Conservation (phyloP, 2,329 filamentous ascomycete genomes). For the Domatiomyces globalis region DNA sequence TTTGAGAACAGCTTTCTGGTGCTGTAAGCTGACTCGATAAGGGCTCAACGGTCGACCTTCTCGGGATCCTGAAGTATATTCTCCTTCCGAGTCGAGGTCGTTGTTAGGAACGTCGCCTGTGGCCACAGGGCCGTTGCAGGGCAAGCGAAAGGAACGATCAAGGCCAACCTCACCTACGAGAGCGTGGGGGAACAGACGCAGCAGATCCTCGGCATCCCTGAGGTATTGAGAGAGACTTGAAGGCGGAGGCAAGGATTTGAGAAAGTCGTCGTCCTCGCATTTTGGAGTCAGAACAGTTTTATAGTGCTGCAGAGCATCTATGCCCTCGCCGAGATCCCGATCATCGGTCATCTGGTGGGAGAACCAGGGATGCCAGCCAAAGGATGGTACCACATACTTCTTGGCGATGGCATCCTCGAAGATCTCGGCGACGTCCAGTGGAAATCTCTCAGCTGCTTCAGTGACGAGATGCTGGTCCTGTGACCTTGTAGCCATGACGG, state of each 20-base stretch:
- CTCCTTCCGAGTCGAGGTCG: constrained; percentile 7
- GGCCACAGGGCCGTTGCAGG: constrained; percentile 33
- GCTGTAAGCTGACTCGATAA: constrained; percentile 41
- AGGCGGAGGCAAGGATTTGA: constrained; percentile 40
- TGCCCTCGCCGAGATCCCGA: constrained; percentile 8
- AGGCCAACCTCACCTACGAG: constrained; percentile 50
- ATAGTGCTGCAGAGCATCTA: constrained; percentile 37
- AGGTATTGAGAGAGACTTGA: constrained; percentile 40
- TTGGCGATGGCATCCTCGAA: constrained; percentile 11
- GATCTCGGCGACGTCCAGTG: constrained; percentile 1
- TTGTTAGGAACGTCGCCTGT: constrained; percentile 23
- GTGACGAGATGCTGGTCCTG: constrained; percentile 48
- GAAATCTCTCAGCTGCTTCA: constrained; percentile 29
- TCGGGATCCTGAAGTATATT: constrained; percentile 44
- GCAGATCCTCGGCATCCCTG: constrained; percentile 32
- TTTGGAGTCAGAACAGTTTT: constrained; percentile 36
- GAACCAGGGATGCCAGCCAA: constrained; percentile 58
- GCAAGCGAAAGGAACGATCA: constrained; percentile 48
- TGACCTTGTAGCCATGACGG: constrained; percentile 48
- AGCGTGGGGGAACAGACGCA: constrained; percentile 39
- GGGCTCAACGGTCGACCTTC: constrained; percentile 45
- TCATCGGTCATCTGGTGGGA: constrained; percentile 46
- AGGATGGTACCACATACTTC: constrained; percentile 43
- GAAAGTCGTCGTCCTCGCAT: constrained; percentile 34
- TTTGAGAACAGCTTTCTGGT: constrained; percentile 44